Evolutionary conservation across 768 basidiomycete genomes (phyloP).

Genomic region (Crassisporium funariophilum): DNA sequence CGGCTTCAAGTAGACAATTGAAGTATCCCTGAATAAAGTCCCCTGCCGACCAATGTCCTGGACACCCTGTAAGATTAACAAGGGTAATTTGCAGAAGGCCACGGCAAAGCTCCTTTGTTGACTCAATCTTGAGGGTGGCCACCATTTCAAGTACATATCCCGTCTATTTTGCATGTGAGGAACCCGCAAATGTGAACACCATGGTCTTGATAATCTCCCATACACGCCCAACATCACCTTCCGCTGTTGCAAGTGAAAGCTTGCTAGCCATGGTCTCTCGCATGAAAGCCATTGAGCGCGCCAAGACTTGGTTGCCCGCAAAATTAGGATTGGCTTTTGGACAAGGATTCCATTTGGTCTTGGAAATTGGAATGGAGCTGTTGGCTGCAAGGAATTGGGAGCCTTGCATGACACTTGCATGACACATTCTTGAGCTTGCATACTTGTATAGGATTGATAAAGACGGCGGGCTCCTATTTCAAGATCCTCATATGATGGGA

Average conservation of each 20-base stretch:
- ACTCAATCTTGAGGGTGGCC: conserved; percentile 31
- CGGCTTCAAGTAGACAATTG: conserved; percentile 31
- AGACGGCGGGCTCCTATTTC: conserved; percentile 13
- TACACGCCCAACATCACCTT: conserved; percentile 35
- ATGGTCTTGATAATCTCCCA: conserved; percentile 34
- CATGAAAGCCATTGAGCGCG: conserved; percentile 25
- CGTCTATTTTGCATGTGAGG: conserved; percentile 31
- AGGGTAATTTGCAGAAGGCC: conserved; percentile 27
- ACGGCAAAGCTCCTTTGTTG: conserved; percentile 15
- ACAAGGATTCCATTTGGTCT: not conserved
- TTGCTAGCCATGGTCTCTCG: conserved; percentile 29
- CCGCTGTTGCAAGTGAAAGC: conserved; percentile 23
- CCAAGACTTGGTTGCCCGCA: conserved; percentile 24
- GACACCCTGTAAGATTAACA: conserved; percentile 28
- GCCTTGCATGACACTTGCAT: not conserved
- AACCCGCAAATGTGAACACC: conserved; percentile 35
- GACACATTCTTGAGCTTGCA: conserved; percentile 5
- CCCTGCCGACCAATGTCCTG: conserved; percentile 23
- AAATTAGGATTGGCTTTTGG: too few species aligned
- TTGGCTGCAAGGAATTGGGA: not conserved
- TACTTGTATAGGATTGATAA: conserved; percentile 8
- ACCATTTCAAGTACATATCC: conserved; percentile 35
- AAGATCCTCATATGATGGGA: conserved; percentile 24
- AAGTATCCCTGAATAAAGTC: conserved; percentile 38
- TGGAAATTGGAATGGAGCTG: not conserved